Evolutionary conservation across 495 filamentous ascomycete genomes (phyloP), one percentile per base, ranked within the genome.

Genomic region (Parachaetomium inaequale): DNA sequence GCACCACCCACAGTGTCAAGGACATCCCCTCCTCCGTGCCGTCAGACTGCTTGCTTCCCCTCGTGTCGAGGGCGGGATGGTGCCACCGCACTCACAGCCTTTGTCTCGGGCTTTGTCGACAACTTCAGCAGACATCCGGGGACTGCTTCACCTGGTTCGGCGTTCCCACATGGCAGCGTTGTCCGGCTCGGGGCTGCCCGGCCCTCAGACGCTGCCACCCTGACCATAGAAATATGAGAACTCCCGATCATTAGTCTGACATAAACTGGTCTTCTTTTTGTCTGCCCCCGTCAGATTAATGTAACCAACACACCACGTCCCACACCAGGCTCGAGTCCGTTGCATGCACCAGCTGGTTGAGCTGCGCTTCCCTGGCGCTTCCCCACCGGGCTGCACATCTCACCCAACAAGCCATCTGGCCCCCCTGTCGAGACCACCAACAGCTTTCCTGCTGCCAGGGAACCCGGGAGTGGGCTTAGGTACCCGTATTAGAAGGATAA

Each of bases 331-430:
- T 26, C 25, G 23, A 26, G 42, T 46, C 40, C n/a, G 40, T 23
- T 23, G 42, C n/a, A n/a, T 40, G 42, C n/a, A 38, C 17, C 31
- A 8, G 29, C 10, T 15, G 25, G 51, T 54, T 15, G 51, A 38
- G 51, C 51, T 53, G 50, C 31, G 50, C 29, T 53, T 11, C 50
- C 6, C n/a, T 15, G 3, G 2, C 52, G 49, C 21, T 47, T 47
- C 45, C 45, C 45, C 45, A 47, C 51, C 51, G 2, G 36, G 34
- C 55, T 58, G 55, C 42, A 32, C 26, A 36, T 38, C n/a, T 23
- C 50, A 26, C 49, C 58, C 58, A 61, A 58, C 61, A 57, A 61
- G 45, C 28, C 61, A 42, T 31, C 45, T 54, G n/a, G 53, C 53
- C 53, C n/a, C 53, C 53, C 46, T 34, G 42, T 34, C 23, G n/a